Percentiles rank a stretch among this genome's conserved stretches.
These are phyloP conservation scores for Neurospora sp. DNA, from an alignment of 495 filamentous ascomycete genomes.

Conservation along the genomic window DNA sequence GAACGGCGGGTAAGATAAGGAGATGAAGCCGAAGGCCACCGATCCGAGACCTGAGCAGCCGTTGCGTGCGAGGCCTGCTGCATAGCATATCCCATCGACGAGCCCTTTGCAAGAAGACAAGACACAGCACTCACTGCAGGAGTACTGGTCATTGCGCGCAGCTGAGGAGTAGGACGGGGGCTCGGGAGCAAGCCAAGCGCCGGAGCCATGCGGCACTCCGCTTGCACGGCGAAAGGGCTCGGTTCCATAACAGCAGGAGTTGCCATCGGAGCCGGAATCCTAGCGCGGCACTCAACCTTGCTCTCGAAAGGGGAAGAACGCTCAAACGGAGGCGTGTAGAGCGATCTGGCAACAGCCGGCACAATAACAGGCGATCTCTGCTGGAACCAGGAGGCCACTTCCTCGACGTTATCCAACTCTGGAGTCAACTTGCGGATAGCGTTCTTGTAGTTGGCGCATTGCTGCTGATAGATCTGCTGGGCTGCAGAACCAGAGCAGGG, in stretches of 20 bases:
- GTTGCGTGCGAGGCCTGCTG: constrained; percentile 57
- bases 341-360: constrained; percentile 17
- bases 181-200: constrained; percentile 63
- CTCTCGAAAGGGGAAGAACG: constrained; percentile 17
- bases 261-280: constrained; percentile 17
- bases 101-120: constrained; percentile 39
- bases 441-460: constrained; percentile 57
- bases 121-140: constrained; percentile 77
- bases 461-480: constrained; percentile 29
- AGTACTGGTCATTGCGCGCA: constrained; percentile 57
- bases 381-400: constrained; percentile 26
- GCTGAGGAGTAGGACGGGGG: constrained; percentile 71
- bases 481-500: constrained; percentile 44
- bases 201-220: constrained; percentile 35
- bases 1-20: constrained; percentile 57
- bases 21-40: constrained; percentile 49
- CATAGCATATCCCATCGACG: constrained; percentile 74
- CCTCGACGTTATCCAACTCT: constrained; percentile 57
- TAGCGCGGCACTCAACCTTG: background rate
- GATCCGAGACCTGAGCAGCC: constrained; percentile 43
- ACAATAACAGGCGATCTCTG: constrained; percentile 19
- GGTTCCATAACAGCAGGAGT: constrained; percentile 57
- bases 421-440: constrained; percentile 72
- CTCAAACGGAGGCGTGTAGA: constrained; percentile 22
- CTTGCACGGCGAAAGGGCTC: constrained; percentile 43